Conservation (phyloP, 2,329 filamentous ascomycete species). For the Apiospora pterosperma region DNA sequence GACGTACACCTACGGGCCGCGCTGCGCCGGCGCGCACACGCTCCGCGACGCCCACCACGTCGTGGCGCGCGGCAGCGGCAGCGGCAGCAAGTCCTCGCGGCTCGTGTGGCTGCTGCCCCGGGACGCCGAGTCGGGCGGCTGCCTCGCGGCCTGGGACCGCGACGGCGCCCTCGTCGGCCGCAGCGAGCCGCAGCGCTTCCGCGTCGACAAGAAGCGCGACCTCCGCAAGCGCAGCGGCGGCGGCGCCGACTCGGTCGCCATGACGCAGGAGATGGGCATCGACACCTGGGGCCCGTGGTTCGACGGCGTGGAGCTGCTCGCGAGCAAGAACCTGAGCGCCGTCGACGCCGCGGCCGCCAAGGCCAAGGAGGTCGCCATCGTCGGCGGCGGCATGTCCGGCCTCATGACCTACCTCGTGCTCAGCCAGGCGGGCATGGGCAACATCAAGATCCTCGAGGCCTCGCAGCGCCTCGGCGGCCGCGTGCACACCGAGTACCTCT, state of each 20-base stretch:
- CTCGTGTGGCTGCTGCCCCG: slow-evolving; percentile 32
- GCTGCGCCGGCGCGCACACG: slow-evolving; percentile 18
- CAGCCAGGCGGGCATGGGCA: slow-evolving; percentile 51
- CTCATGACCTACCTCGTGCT: slow-evolving; percentile 55
- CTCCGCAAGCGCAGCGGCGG: slow-evolving; percentile 19
- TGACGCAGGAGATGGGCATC: slow-evolving; percentile 49
- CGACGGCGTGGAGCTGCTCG: slow-evolving; percentile 57
- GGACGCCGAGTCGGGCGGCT: slow-evolving; percentile 29
- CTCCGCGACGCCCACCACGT: slow-evolving; percentile 23
- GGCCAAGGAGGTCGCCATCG: slow-evolving; percentile 56
- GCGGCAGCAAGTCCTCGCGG: slow-evolving; percentile 18
- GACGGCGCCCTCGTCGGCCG: slow-evolving; percentile 29
- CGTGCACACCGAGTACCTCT: slow-evolving; percentile 61
- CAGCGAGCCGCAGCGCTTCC: slow-evolving; percentile 30
- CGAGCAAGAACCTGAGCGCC: slow-evolving; percentile 48
- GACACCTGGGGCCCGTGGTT: slow-evolving; percentile 58
- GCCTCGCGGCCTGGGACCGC: slow-evolving; percentile 37
- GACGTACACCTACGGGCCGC: slow-evolving; percentile 29
- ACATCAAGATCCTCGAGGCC: slow-evolving; percentile 61
- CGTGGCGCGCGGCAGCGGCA: slow-evolving; percentile 16
- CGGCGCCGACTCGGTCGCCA: slow-evolving; percentile 30
- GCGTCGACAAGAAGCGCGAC: slow-evolving; percentile 20
- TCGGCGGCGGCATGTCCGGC: slow-evolving; percentile 64
- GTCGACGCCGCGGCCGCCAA: slow-evolving; percentile 53
- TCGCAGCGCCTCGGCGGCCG: slow-evolving; percentile 59